Percentiles rank a stretch among this genome's conserved stretches.
These are phyloP conservation scores for Wickerhamomyces sp. DNA, from an alignment of 1,139 yeast genomes.

Conservation along the genomic window DNA sequence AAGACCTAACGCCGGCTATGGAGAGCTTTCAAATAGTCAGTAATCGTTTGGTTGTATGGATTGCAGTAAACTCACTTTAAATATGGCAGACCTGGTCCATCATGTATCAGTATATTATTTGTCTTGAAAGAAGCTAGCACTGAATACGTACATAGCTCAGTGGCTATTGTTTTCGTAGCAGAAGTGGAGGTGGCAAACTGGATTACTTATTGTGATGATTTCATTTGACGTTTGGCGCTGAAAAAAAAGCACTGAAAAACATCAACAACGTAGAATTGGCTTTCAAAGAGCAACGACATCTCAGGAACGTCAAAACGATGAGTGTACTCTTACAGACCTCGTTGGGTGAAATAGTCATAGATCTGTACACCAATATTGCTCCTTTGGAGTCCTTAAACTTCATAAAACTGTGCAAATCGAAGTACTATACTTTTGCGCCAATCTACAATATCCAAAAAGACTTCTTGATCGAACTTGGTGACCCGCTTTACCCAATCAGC, in stretches of 20 bases:
- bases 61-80: conserved; percentile 6
- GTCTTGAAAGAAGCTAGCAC: too few relatives aligned
- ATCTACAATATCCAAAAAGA: conserved; percentile 39
- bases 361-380: conserved; percentile 34
- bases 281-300: background rate
- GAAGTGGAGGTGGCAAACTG: too few relatives aligned
- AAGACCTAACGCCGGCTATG: conserved; percentile 86
- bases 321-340: conserved; percentile 57
- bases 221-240: too few relatives aligned
- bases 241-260: background rate
- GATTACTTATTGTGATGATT: too few relatives aligned
- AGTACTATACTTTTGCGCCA: conserved; percentile 49
- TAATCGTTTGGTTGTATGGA: background rate
- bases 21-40: conserved; percentile 44
- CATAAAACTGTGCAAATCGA: conserved; percentile 47
- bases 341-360: conserved; percentile 48
- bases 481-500: conserved; percentile 39
- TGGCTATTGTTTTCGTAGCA: too few relatives aligned
- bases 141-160: too few relatives aligned
- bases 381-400: conserved; percentile 43
- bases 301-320: conserved; percentile 32
- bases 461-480: conserved; percentile 40
- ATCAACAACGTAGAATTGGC: background rate
- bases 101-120: too few relatives aligned
- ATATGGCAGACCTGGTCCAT: conserved; percentile 21